These are phyloP conservation scores for Nelumbo lutea DNA, from an alignment of 164 flowering plant species.

Conservation along the genomic window DNA sequence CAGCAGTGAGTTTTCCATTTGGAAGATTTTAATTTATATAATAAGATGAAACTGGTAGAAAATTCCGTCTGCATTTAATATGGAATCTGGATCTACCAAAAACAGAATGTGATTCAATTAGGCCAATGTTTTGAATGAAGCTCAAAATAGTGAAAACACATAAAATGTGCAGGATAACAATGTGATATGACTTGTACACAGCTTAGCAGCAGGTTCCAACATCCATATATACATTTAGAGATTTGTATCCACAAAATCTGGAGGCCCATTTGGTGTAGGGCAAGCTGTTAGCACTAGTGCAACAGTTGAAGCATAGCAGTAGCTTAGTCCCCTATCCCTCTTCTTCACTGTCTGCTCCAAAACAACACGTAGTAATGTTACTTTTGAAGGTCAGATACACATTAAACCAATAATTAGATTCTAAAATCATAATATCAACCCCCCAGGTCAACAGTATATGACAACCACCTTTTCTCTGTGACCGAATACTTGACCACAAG, in stretches of 20 bases:
- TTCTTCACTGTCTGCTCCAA: background rate
- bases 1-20: too few relatives aligned
- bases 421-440: too few relatives aligned
- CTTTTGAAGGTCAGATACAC: too few relatives aligned
- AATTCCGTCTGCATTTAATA: background rate
- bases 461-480: too few relatives aligned
- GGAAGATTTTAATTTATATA: too few relatives aligned
- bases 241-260: background rate
- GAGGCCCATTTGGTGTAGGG: background rate
- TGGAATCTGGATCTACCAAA: background rate
- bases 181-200: background rate
- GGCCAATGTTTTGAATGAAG: background rate
- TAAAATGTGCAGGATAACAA: background rate
- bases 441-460: too few relatives aligned
- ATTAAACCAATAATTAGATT: too few relatives aligned
- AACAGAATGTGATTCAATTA: background rate
- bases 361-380: background rate
- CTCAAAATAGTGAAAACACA: background rate
- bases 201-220: background rate
- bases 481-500: too few relatives aligned
- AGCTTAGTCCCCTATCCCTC: background rate
- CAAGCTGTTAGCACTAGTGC: too few relatives aligned
- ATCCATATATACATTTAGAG: background rate
- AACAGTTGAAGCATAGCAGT: background rate
- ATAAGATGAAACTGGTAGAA: background rate